Conservation (phyloP, 2,329 filamentous ascomycete genomes). For the Arthrobotrys entomopaga region DNA sequence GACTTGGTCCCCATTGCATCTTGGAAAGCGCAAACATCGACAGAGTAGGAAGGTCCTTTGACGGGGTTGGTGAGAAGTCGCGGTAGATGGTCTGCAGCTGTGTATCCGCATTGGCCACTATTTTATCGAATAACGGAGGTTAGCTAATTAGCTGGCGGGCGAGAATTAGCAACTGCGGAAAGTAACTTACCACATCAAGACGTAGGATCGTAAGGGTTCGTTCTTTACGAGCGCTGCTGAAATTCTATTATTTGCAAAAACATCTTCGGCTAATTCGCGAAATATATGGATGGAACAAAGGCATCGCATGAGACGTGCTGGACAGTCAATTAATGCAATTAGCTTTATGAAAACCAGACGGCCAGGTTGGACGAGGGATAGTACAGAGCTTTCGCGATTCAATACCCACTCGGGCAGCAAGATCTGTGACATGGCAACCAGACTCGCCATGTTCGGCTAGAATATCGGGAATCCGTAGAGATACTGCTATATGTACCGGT, state of each 20-base stretch:
- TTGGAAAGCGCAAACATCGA: constrained; percentile 60
- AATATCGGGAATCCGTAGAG: constrained; percentile 61
- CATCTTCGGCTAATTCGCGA: constrained; percentile 59
- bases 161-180: too few relatives aligned
- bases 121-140: constrained; percentile 8
- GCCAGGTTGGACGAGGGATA: constrained; percentile 5
- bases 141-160: too few relatives aligned
- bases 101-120: constrained; percentile 61
- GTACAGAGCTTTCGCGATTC: constrained; percentile 60
- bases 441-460: constrained; percentile 58
- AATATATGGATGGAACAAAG: constrained; percentile 62
- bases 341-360: background rate
- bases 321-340: background rate
- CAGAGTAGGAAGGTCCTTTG: constrained; percentile 60
- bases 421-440: constrained; percentile 58
- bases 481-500: constrained; percentile 61
- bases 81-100: constrained; percentile 60
- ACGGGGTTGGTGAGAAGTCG: constrained; percentile 58
- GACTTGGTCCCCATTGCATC: constrained; percentile 59
- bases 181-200: constrained; percentile 60
- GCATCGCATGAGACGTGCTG: constrained; percentile 61
- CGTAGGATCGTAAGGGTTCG: constrained; percentile 61
- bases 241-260: constrained; percentile 62
- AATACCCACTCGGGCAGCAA: constrained; percentile 59
- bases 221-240: constrained; percentile 61